Conservation (phyloP, 768 basidiomycete genomes). For the Galerina sulciceps region DNA sequence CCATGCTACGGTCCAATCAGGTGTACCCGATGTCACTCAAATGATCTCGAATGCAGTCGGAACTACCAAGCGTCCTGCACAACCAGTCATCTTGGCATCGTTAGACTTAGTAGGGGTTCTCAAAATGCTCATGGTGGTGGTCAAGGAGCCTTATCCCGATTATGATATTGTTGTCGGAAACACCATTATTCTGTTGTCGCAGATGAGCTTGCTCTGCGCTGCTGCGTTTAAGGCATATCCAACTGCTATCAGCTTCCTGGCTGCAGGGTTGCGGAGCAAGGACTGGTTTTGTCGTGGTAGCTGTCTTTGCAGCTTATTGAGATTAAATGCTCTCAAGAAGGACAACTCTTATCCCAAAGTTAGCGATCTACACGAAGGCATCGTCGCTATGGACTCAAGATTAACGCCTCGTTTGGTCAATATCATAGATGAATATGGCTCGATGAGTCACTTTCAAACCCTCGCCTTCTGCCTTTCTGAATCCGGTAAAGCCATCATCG, state of each 20-base stretch:
- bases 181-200: conserved; percentile 48
- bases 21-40: conserved; percentile 57
- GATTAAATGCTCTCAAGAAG: conserved; percentile 17
- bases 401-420: too few species aligned
- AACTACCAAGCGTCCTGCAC: conserved; percentile 39
- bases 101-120: conserved; percentile 49
- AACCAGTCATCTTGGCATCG: conserved; percentile 38
- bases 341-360: conserved; percentile 34
- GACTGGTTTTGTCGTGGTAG: conserved; percentile 55
- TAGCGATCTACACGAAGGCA: conserved; percentile 26
- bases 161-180: conserved; percentile 47
- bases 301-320: conserved; percentile 58
- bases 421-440: too few species aligned
- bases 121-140: conserved; percentile 40
- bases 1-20: conserved; percentile 47
- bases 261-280: conserved; percentile 56
- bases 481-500: conserved; percentile 57
- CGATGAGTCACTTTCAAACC: conserved; percentile 30
- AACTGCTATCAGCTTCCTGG: conserved; percentile 51
- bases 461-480: conserved; percentile 39
- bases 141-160: conserved; percentile 42
- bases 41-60: conserved; percentile 48
- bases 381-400: too few species aligned
- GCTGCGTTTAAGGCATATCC: conserved; percentile 48
- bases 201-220: conserved; percentile 47